phyloP scores from a whole-genome alignment of 176 grass and related monocot genomes.

The Alopecurus myosuroides region DNA sequence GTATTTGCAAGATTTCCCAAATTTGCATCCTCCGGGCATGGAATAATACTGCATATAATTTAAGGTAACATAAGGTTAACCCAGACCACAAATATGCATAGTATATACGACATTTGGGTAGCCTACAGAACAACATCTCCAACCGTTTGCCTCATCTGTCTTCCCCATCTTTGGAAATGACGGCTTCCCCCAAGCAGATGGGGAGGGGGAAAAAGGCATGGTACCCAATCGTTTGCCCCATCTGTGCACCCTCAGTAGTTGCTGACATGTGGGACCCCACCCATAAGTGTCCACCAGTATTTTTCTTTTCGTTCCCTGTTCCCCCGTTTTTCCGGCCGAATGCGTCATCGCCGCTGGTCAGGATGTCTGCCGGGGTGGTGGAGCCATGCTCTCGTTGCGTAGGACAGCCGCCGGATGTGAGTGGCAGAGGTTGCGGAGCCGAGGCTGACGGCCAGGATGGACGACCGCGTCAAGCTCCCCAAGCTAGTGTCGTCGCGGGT shows the following conservation, averaged over 20 bases:
- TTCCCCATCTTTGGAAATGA: neutral
- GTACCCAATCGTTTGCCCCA: neutral
- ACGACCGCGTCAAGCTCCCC: no score
- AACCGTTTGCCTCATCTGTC: neutral
- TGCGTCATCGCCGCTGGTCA: neutral
- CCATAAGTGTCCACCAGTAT: neutral
- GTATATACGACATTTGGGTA: neutral
- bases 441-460: neutral
- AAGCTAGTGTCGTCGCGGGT: no score
- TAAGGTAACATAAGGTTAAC: constrained; percentile 5
- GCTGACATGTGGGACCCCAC: neutral
- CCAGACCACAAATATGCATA: neutral
- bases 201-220: neutral
- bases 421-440: neutral
- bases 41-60: constrained; percentile 58
- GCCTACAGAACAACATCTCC: neutral
- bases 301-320: neutral
- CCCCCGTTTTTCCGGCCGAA: neutral
- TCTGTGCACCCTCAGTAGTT: neutral
- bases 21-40: constrained; percentile 85
- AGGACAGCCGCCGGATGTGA: neutral
- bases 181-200: neutral
- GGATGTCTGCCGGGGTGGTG: neutral
- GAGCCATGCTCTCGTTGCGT: neutral
- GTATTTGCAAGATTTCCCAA: constrained; percentile 77